Conservation (phyloP, 768 basidiomycete species). For the Neoboletus brunneissimus region DNA sequence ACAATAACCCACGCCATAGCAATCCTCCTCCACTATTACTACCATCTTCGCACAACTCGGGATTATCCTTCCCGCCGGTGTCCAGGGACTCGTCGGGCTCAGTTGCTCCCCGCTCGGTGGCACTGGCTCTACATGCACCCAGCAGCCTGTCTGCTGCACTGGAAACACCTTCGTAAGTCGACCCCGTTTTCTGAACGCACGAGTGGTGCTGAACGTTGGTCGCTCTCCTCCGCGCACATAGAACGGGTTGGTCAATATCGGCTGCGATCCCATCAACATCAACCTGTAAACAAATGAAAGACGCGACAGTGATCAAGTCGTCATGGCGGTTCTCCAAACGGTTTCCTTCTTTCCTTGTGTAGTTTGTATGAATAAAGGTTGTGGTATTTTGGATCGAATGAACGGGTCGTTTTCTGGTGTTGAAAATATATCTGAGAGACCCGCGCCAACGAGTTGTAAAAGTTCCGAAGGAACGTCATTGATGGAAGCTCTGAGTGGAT, state of each 20-base stretch:
- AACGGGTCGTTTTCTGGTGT: background rate
- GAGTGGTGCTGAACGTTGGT: background rate
- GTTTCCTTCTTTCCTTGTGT: background rate
- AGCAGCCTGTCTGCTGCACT: constrained; percentile 16
- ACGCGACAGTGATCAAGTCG: background rate
- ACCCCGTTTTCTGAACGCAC: background rate
- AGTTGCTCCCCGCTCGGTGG: background rate
- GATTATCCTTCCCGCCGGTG: background rate
- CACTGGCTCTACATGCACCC: background rate
- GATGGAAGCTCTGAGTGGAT: no score
- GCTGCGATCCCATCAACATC: background rate
- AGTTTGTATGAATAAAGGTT: no score
- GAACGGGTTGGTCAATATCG: background rate
- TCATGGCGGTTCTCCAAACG: background rate
- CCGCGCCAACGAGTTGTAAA: no score
- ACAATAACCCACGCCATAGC: background rate
- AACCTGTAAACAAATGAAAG: background rate
- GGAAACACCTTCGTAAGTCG: background rate
- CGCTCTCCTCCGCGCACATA: background rate
- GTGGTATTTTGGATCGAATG: background rate
- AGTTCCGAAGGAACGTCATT: no score
- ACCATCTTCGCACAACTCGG: background rate
- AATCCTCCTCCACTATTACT: background rate
- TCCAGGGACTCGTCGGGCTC: constrained; percentile 1
- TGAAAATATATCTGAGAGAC: no score